Base-by-base conservation (phyloP, 1,284 basidiomycete genomes). In the Quambalaria eucalypti region DNA sequence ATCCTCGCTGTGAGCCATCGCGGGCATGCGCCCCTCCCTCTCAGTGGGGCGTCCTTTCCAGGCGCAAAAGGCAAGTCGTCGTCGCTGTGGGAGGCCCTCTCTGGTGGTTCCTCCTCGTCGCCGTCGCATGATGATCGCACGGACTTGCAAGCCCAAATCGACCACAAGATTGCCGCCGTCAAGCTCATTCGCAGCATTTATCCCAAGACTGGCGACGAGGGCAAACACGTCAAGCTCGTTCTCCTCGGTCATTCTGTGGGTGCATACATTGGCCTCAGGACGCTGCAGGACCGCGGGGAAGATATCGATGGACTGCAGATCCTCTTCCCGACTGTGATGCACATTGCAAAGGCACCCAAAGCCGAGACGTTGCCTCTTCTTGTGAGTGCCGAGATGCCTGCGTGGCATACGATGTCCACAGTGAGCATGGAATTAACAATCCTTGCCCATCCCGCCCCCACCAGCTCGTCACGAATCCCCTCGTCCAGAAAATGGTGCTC, bases 171-270 rank as follows among this genome's bases (percentile, higher is more conserved):
- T 14, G 59, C 54, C 28, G 50, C 56, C 1, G 48, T 68, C 3
- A 64, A 68, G 33, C 54, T 57, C 4, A 31, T 68, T 7, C 28
- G 57, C 0, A 30, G 39, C 23, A 36, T 47, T 19, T 65, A 66
- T 31, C 56, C 61, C 21, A 14, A 19, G 12, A 9, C 38, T 19
- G 16, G 36, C 33, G 25, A 29, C 4, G 30, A 46, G 5, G 38
- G 21, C 6, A 14, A 44, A 16, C 48, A 56, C 12, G 57, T 58
- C 10, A 59, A 65, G 50, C 40, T 69, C 21, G 59, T 71, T 21
- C 16, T 71, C 2, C 56, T 57, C 6, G 65, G 65, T 8, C 69
- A 71, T 48, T 59, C 55, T 21, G 62, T 71, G 2, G 69, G 69
- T 19, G 57, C 63, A 19, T 71, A 63, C 57, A 69, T 69, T 4